Base-by-base conservation (phyloP, 768 basidiomycete genomes). In the Hericium coralloides region DNA sequence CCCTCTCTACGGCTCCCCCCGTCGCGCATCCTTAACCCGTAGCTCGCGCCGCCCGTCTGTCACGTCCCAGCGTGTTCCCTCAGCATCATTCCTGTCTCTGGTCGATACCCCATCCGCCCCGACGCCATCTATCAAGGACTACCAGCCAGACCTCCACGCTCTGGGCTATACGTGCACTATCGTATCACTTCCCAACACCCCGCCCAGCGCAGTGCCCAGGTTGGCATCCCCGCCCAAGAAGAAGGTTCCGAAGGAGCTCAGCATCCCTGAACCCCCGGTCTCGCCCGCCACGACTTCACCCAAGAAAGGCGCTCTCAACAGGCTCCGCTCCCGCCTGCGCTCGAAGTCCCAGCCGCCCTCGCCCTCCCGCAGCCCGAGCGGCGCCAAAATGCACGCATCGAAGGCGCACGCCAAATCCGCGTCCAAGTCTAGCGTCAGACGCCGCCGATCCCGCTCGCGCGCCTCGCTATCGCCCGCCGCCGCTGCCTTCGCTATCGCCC, bases 121-220 rank as follows among this genome's bases (percentile, higher is more conserved):
- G 56, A 78, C 79, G 0, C 78, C 78, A 4, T 77, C 76, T 3
- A 56, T 74, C 36, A 72, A 74, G 59, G 76, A 81, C 53, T 79
- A 76, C 63, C 69, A 69, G 47, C 66, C 79, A 15, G 80, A 87
- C 66, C 76, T 88, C 37, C 79, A 80, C 7, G 62, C 77, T 7
- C 73, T 84, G 15, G 85, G 85, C 1, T 88, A 89, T 68, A 80
- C 83, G 14, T 81, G 80, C 36, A 74, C 85, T 43, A 84, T 89
- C 66, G 71, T 87, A 15, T 79, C 59, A 4, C 23, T 60, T 8
- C 61, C 59, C 10, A 26, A 38, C 23, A 52, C 59, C n/a, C 38
- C 54, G 12, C 43, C 26, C 37, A 25, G 45, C 22, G 55, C 63
- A 31, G 38, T 23, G 12, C 41, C 49, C 10, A 39, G 20, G 41